These are phyloP conservation scores for Lentinula boryana DNA, from an alignment of 768 basidiomycete species.

Conservation along the genomic window DNA sequence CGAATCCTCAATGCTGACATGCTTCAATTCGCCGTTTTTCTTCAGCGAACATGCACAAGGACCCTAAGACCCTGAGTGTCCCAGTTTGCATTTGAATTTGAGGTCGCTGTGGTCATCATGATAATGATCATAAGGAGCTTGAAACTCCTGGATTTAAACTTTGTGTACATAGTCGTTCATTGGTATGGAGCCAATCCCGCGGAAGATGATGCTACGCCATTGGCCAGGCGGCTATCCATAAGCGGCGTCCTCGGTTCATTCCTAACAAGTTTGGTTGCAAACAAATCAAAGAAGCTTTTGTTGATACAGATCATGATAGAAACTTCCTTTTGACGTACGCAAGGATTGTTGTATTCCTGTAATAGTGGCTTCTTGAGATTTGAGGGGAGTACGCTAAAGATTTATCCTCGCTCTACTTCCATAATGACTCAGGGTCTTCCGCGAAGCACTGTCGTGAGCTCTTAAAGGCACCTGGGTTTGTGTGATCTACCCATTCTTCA, in stretches of 20 bases:
- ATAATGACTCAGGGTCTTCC: conserved; percentile 39
- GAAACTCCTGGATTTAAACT: neutral
- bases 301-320: conserved; percentile 6
- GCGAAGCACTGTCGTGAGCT: conserved; percentile 47
- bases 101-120: neutral
- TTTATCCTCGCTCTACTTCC: conserved; percentile 37
- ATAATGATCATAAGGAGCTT: neutral
- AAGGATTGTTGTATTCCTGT: conserved; percentile 7
- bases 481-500: conserved; percentile 17
- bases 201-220: neutral
- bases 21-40: conserved; percentile 8
- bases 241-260: conserved; percentile 3
- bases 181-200: neutral
- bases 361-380: conserved; percentile 34
- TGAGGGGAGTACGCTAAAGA: conserved; percentile 27
- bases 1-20: neutral
- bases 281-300: conserved; percentile 6
- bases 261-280: neutral
- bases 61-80: conserved; percentile 9
- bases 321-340: conserved; percentile 6
- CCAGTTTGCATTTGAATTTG: neutral
- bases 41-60: conserved; percentile 35
- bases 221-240: neutral
- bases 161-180: neutral
- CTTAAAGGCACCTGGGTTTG: conserved; percentile 24